phyloP scores from a whole-genome alignment of 2,329 filamentous ascomycete genomes.

The Claviceps lovelessii region DNA sequence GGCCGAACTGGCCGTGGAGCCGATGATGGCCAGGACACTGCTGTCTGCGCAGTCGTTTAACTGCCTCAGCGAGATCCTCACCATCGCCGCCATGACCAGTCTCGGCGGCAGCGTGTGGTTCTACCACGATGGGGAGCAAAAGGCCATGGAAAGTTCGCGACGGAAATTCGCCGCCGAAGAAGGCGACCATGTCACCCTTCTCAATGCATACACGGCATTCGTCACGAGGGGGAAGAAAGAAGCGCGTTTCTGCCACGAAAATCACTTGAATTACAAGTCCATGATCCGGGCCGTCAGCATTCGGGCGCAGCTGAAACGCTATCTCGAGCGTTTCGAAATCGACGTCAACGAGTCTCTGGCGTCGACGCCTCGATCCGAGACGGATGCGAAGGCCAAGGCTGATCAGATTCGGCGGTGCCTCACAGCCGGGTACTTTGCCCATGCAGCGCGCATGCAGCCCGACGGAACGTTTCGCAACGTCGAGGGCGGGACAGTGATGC shows the following conservation, averaged over 20 bases:
- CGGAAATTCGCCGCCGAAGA: slow-evolving; percentile 82
- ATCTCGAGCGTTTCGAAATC: slow-evolving; percentile 74
- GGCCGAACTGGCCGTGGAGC: slow-evolving; percentile 85
- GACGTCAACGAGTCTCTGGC: slow-evolving; percentile 49
- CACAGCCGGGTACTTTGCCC: slow-evolving; percentile 80
- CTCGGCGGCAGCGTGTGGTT: slow-evolving; percentile 75
- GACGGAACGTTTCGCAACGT: slow-evolving; percentile 83
- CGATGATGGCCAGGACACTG: slow-evolving; percentile 87
- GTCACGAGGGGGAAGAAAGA: slow-evolving; percentile 71
- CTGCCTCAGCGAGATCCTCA: slow-evolving; percentile 74
- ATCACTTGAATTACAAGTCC: slow-evolving; percentile 75
- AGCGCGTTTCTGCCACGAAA: slow-evolving; percentile 71
- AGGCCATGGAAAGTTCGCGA: slow-evolving; percentile 56
- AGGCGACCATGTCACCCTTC: slow-evolving; percentile 80
- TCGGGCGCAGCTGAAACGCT: slow-evolving; percentile 70
- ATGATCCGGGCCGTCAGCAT: slow-evolving; percentile 74
- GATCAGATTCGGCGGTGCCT: slow-evolving; percentile 75
- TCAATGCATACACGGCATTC: slow-evolving; percentile 90
- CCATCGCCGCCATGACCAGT: slow-evolving; percentile 87
- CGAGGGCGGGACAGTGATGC: slow-evolving; percentile 60
- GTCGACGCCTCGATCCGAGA: slow-evolving; percentile 12
- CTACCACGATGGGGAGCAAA: slow-evolving; percentile 62
- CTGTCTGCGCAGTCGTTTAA: slow-evolving; percentile 60
- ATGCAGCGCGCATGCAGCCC: slow-evolving; percentile 84
- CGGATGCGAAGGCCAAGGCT: slow-evolving; percentile 27